Evolutionary conservation across 75 land plant genomes (phyloP), one percentile per base, ranked within the genome.

Genomic region (Isoetes taiwanensis): DNA sequence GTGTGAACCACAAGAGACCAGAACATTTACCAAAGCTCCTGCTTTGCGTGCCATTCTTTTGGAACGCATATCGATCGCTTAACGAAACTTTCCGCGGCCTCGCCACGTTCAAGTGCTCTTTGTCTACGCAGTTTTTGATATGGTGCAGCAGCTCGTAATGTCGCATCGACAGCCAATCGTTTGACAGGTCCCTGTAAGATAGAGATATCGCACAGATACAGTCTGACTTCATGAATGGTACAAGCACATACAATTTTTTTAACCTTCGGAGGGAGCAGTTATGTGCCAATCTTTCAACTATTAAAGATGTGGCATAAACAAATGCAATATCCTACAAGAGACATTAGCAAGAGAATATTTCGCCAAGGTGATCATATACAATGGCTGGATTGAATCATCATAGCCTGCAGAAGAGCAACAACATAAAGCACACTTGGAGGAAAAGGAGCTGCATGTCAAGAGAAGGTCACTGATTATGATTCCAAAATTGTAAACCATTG

Each of bases 11-110:
- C n/a, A n/a, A n/a, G n/a, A n/a, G n/a, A n/a, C n/a, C n/a, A 30
- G 2, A 16, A 12, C 17, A 33, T 25, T 1, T 81, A 89, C 97
- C 82, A 91, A 56, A 34, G 97, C 97, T 70, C 97, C 97, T 16
- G 97, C 97, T 75, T 91, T 91, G 11, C 97, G 73, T 24, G 94
- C 94, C 97, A 91, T 91, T 58, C 88, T 34, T 66, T 91, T 91
- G 19, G 94, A 78, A 61, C 97, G 65, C 97, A 91, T 83, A 41
- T 91, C 97, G 12, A 76, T 69, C 64, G 85, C 66, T 91, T 94
- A 25, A 91, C 97, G 71, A 68, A 91, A 25, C 86, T 88, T 72
- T 81, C 81, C 50, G 75, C 76, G n/a, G 30, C 19, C 31, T 58
- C 57, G 41, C 56, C 70, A 32, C 71, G 71, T 28, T 69, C 73